Conservation (phyloP, 345 rosid genomes). For the Hypericum androsaemum region DNA sequence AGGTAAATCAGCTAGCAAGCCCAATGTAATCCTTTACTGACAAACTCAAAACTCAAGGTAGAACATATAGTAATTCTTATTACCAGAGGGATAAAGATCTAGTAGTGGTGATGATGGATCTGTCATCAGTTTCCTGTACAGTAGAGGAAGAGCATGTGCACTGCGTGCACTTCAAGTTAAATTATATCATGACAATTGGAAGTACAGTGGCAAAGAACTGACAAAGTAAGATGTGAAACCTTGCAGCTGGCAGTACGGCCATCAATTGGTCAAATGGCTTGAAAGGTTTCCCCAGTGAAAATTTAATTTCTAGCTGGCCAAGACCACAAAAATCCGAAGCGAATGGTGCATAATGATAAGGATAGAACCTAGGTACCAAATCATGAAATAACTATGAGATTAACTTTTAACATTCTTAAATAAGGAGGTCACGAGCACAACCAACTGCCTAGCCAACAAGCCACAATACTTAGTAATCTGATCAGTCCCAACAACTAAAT, state of each 20-base stretch:
- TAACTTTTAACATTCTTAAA: too few species aligned
- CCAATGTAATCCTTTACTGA: constrained; percentile 3
- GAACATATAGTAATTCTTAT: not conserved
- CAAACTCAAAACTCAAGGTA: not conserved
- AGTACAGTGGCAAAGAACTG: not conserved
- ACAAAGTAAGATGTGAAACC: constrained; percentile 12
- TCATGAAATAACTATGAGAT: too few species aligned
- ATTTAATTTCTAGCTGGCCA: constrained; percentile 14
- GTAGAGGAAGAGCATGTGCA: constrained; percentile 26
- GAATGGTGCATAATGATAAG: constrained; percentile 32
- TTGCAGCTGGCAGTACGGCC: constrained; percentile 28
- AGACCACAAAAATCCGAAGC: constrained; percentile 26
- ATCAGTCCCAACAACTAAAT: too few species aligned
- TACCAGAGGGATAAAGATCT: constrained; percentile 27
- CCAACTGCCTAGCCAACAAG: too few species aligned
- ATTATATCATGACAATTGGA: not conserved
- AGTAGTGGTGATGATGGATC: constrained; percentile 20
- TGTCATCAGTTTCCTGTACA: constrained; percentile 22
- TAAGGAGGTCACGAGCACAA: too few species aligned
- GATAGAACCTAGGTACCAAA: constrained; percentile 25
- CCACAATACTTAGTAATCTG: too few species aligned
- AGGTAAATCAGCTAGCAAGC: constrained; percentile 16
- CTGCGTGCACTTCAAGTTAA: constrained; percentile 9
- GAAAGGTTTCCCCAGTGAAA: constrained; percentile 23
- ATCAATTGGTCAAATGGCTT: constrained; percentile 28